Evolutionary conservation across 2,329 filamentous ascomycete genomes (phyloP).

Genomic region (Penicillium sclerotigenum): DNA sequence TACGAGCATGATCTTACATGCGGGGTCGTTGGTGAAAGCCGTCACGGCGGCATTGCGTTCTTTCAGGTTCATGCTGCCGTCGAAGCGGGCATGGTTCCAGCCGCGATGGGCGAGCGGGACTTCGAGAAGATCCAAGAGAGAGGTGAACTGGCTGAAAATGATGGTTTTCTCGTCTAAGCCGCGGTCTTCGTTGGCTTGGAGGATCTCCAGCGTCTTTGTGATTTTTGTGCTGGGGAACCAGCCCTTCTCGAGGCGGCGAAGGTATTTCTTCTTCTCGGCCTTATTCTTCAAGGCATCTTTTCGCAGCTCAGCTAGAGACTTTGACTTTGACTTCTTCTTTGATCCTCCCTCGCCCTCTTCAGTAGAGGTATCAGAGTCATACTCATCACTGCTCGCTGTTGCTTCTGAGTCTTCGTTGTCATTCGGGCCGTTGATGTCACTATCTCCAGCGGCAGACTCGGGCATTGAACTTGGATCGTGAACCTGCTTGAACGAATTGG

Average conservation of each 20-base stretch:
- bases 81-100: conserved; percentile 66
- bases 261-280: conserved; percentile 65
- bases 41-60: conserved; percentile 65
- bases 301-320: conserved; percentile 64
- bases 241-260: conserved; percentile 62
- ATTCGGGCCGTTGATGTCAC: conserved; percentile 33
- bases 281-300: conserved; percentile 63
- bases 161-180: conserved; percentile 69
- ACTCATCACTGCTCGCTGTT: conserved; percentile 18
- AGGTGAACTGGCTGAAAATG: conserved; percentile 79
- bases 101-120: conserved; percentile 62
- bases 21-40: conserved; percentile 61
- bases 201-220: conserved; percentile 63
- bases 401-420: conserved; percentile 39
- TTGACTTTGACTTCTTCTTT: conserved; percentile 48
- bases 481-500: conserved; percentile 68
- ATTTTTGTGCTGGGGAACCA: conserved; percentile 76
- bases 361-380: conserved; percentile 31
- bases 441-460: conserved; percentile 26
- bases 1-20: conserved; percentile 68
- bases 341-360: conserved; percentile 29
- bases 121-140: conserved; percentile 73
- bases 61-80: conserved; percentile 68
- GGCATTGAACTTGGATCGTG: conserved; percentile 57
- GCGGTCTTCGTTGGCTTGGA: conserved; percentile 50